Percentiles rank a stretch among this genome's conserved stretches.
Evolutionary conservation across 2,329 filamentous ascomycete species (phyloP).

Genomic region (Macrophomina tecta): DNA sequence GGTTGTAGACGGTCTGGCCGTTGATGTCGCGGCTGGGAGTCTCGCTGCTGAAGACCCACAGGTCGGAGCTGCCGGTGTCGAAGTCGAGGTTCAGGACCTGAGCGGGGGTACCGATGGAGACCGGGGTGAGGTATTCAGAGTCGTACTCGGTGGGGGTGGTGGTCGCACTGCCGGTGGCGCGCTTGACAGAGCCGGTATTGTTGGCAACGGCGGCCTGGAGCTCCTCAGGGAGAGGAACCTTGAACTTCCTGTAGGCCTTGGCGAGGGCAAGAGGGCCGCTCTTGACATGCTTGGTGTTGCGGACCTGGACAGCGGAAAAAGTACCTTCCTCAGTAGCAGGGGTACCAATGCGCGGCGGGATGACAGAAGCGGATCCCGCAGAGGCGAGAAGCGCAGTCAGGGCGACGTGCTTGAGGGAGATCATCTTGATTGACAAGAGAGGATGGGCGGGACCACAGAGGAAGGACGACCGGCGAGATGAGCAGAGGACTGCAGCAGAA

Average conservation of each 20-base stretch:
- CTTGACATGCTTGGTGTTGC: slow-evolving; percentile 39
- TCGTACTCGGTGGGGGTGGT: slow-evolving; percentile 34
- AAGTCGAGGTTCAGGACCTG: slow-evolving; percentile 64
- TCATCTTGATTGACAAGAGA: neutral
- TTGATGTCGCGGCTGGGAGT: slow-evolving; percentile 28
- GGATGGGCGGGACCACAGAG: neutral
- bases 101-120: slow-evolving; percentile 61
- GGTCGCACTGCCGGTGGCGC: slow-evolving; percentile 37
- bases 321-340: neutral
- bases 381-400: slow-evolving; percentile 11
- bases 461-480: neutral
- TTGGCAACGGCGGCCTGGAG: slow-evolving; percentile 36
- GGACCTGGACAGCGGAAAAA: slow-evolving; percentile 37
- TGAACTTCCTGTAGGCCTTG: slow-evolving; percentile 50
- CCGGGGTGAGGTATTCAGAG: slow-evolving; percentile 54
- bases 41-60: slow-evolving; percentile 51
- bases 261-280: slow-evolving; percentile 46
- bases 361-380: slow-evolving; percentile 6
- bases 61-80: slow-evolving; percentile 72
- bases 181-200: slow-evolving; percentile 33
- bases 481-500: neutral
- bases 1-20: slow-evolving; percentile 66
- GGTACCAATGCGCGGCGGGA: slow-evolving; percentile 11
- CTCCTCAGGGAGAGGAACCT: slow-evolving; percentile 38
- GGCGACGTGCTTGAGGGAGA: neutral